Conservation (phyloP, 441 rosid genomes). For the Omphalea diandra region DNA sequence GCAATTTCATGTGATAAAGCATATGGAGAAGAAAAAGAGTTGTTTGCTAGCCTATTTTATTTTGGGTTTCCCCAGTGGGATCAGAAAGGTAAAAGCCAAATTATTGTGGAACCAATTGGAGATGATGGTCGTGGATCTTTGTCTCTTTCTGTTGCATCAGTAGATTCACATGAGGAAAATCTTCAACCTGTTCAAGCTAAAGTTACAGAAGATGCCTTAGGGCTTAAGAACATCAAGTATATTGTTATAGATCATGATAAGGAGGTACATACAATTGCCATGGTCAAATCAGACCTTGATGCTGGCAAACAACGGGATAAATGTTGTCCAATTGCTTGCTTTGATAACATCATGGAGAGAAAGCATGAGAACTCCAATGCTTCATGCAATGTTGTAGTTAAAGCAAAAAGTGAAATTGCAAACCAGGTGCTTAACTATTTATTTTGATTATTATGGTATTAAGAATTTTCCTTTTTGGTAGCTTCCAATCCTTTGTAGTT, state of each 20-base stretch:
- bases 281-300: conserved; percentile 11
- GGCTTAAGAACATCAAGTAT: conserved; percentile 2
- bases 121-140: conserved; percentile 12
- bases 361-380: background rate
- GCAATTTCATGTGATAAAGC: conserved; percentile 9
- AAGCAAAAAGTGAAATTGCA: background rate
- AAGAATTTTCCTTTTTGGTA: background rate
- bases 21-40: conserved; percentile 18
- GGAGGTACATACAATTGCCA: background rate
- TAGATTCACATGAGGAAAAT: conserved; percentile 13
- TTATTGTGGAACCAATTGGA: conserved; percentile 10
- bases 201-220: conserved; percentile 8
- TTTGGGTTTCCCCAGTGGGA: conserved; percentile 29
- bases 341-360: background rate
- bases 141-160: conserved; percentile 8
- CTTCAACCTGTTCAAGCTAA: conserved; percentile 10
- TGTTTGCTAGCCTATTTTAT: background rate
- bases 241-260: background rate
- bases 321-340: background rate
- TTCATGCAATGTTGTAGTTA: background rate
- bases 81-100: conserved; percentile 29
- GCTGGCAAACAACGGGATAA: conserved; percentile 1
- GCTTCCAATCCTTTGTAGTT: background rate
- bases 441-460: background rate
- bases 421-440: conserved; percentile 10